Evolutionary conservation across 345 rosid species (phyloP).

Genomic region (Sonneratia alba): DNA sequence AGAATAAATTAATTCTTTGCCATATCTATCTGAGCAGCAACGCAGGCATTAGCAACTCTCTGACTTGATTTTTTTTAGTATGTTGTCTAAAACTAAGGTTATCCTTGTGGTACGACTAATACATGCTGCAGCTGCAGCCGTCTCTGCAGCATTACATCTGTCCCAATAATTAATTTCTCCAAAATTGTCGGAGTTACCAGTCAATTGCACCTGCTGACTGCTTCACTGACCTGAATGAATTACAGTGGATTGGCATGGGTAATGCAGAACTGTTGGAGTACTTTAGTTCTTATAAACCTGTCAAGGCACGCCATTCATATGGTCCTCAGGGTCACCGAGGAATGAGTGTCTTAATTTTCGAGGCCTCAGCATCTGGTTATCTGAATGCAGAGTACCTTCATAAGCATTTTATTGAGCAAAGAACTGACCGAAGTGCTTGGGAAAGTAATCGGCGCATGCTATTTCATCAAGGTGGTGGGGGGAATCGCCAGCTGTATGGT

Average conservation of each 20-base stretch:
- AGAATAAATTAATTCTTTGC: neutral
- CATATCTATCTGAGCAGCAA: no score
- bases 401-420: conserved; percentile 56
- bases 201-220: conserved; percentile 11
- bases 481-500: conserved; percentile 83
- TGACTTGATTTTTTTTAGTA: neutral
- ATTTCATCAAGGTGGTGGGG: conserved; percentile 66
- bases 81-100: no score
- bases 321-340: conserved; percentile 98
- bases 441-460: conserved; percentile 18
- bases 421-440: conserved; percentile 81
- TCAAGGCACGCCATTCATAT: conserved; percentile 79
- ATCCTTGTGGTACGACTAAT: no score
- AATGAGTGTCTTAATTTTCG: conserved; percentile 72
- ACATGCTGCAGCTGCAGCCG: neutral
- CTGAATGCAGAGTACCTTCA: conserved; percentile 75
- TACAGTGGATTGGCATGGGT: conserved; percentile 94
- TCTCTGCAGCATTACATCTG: neutral
- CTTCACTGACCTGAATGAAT: conserved; percentile 6
- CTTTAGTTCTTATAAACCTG: conserved; percentile 55
- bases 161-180: neutral
- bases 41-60: neutral
- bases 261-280: conserved; percentile 81
- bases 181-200: neutral
- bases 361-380: conserved; percentile 67